These are phyloP conservation scores for Zygoascus hellenicus DNA, from an alignment of 1,139 yeast genomes.

Conservation along the genomic window DNA sequence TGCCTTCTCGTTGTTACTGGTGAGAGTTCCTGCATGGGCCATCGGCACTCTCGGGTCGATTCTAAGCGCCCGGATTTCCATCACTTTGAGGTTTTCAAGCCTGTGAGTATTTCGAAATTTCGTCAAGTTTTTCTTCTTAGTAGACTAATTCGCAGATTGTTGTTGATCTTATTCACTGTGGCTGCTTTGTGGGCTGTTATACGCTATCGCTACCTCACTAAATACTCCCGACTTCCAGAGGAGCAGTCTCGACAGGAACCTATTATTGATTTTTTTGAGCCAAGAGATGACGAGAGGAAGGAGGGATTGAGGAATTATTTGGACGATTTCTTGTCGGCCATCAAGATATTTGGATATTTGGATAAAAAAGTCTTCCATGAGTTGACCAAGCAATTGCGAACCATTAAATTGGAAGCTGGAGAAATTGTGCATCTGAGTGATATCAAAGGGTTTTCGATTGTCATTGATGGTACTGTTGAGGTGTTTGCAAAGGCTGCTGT, in stretches of 20 bases:
- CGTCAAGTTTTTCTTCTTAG: not conserved
- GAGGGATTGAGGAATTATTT: conserved; percentile 52
- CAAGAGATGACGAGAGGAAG: conserved; percentile 36
- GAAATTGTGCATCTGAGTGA: conserved; percentile 72
- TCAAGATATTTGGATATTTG: conserved; percentile 88
- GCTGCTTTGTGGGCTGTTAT: conserved; percentile 37
- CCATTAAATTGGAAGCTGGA: conserved; percentile 72
- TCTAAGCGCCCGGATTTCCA: conserved; percentile 5
- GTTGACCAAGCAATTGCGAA: conserved; percentile 84
- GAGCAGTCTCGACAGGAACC: conserved; percentile 45
- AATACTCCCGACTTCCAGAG: conserved; percentile 47
- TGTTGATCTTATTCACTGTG: conserved; percentile 18
- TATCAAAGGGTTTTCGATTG: conserved; percentile 78
- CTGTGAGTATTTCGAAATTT: conserved; percentile 21
- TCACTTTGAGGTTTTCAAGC: conserved; percentile 20
- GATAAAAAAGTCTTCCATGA: conserved; percentile 91
- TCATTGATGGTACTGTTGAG: conserved; percentile 88
- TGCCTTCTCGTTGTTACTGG: conserved; percentile 1
- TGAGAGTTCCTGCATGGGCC: not conserved
- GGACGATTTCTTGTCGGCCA: conserved; percentile 85
- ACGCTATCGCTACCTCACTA: conserved; percentile 46
- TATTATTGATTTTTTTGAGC: conserved; percentile 39
- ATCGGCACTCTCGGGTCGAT: not conserved
- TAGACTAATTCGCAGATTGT: conserved; percentile 11
- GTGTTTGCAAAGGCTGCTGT: conserved; percentile 55